These are phyloP conservation scores for Coemansia sp. DNA, from an alignment of 192 early-diverging fungal genomes.

Conservation along the genomic window DNA sequence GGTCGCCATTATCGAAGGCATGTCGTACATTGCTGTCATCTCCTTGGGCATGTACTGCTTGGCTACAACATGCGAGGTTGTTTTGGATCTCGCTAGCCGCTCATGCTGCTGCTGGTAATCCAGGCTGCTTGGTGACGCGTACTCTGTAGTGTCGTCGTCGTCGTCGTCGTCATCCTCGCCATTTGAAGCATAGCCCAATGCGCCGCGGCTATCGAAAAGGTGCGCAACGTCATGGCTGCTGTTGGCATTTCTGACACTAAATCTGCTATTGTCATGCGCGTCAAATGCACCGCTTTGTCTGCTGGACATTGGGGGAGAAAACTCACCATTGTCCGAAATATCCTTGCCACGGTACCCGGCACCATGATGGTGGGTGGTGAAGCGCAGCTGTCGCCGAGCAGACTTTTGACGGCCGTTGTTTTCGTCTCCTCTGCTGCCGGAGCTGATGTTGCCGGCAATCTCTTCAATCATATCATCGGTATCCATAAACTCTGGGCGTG, in stretches of 20 bases:
- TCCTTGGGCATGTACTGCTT: slow-evolving; percentile 12
- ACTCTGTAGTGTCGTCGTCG: not conserved
- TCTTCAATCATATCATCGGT: slow-evolving; percentile 25
- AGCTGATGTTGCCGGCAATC: not conserved
- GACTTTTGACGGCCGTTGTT: not conserved
- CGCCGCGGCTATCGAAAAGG: not conserved
- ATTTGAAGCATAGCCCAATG: not conserved
- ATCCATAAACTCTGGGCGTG: slow-evolving; percentile 31
- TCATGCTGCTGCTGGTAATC: not conserved
- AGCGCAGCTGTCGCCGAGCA: slow-evolving; percentile 17
- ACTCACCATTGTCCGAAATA: not conserved
- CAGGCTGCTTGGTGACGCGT: not conserved
- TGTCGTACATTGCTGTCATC: slow-evolving; percentile 44
- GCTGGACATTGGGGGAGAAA: slow-evolving; percentile 18
- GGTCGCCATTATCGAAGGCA: slow-evolving; percentile 63
- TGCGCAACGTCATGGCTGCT: not conserved
- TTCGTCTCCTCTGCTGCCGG: not conserved
- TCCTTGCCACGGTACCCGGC: not conserved
- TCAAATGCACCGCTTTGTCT: slow-evolving; percentile 4
- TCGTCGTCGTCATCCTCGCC: not conserved
- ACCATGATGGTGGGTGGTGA: not conserved
- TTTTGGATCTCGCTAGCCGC: slow-evolving; percentile 3
- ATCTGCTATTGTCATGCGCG: not conserved
- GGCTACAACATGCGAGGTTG: slow-evolving; percentile 11
- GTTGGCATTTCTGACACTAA: not conserved